Conservation (phyloP, 1,139 yeast species). For the Zygosaccharomyces pseudobailii region DNA sequence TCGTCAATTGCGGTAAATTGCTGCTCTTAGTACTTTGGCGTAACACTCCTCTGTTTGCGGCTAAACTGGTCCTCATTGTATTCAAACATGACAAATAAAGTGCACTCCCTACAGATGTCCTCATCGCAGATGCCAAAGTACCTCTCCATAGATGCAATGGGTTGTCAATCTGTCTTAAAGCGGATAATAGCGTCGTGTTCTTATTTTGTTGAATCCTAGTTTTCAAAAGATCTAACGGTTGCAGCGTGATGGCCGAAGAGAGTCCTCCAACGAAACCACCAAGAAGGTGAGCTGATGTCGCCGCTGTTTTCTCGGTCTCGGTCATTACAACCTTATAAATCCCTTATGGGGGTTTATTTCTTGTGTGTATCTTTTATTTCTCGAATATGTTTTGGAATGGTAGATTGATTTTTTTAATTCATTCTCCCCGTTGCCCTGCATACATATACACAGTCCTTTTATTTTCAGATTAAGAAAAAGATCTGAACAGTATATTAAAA, state of each 20-base stretch:
- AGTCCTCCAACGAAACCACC: conserved; percentile 90
- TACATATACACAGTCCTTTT: not conserved
- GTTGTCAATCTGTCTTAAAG: conserved; percentile 45
- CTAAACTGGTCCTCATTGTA: conserved; percentile 50
- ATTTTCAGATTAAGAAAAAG: too few species aligned
- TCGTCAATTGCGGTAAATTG: conserved; percentile 65
- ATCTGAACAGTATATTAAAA: too few species aligned
- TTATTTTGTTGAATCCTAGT: conserved; percentile 80
- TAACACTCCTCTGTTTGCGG: conserved; percentile 32
- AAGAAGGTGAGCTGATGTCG: conserved; percentile 47
- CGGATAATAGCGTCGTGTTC: conserved; percentile 39
- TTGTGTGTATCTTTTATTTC: not conserved
- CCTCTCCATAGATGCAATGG: conserved; percentile 81
- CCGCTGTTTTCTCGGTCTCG: conserved; percentile 13
- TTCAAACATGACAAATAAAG: conserved; percentile 74
- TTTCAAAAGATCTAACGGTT: conserved; percentile 85
- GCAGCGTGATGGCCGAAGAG: conserved; percentile 73
- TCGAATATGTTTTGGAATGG: not conserved
- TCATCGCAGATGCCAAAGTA: conserved; percentile 79
- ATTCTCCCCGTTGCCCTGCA: too few species aligned
- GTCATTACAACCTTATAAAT: conserved; percentile 4
- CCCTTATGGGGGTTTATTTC: not conserved
- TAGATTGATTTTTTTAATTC: not conserved
- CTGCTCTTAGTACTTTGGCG: conserved; percentile 21
- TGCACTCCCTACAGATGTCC: conserved; percentile 91